Evolutionary conservation across 768 basidiomycete species (phyloP), one percentile per base, ranked within the genome.

Genomic region (Podaxis carcinomalis): DNA sequence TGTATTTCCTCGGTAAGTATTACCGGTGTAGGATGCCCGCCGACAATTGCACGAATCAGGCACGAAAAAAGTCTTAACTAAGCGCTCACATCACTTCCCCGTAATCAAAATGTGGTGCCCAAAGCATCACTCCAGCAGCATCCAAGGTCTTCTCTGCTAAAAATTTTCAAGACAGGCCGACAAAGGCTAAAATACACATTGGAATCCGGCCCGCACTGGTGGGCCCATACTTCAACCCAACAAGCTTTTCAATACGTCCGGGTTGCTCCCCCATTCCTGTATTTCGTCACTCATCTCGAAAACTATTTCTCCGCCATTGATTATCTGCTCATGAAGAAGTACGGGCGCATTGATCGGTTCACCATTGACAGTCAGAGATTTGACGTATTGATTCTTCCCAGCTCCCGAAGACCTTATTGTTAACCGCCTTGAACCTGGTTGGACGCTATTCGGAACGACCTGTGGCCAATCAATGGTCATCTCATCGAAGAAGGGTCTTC

Each of bases 231-330:
- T 23, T 23, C 27, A 27, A 5, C 13, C 51, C 19, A n/a, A 16
- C 5, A 60, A 35, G n/a, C 27, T 46, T 13, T 53, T 28, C 62
- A 73, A 59, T 3, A 73, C 65, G 16, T 58, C 67, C 4, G 55
- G 66, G 37, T 70, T 68, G 55, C 74, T 75, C 5, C 75, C 76
- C 76, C 76, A 76, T 3, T 35, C 61, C 59, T 74, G 66, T 1
- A 73, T 54, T 23, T 68, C 68, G 3, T 75, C 77, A 53, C 80
- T 84, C 89, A 92, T 90, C 65, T 83, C 80, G 65, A 90, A 92
- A 39, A 74, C 75, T 14, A 92, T 70, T 6, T 78, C 70, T 0
- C 82, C 87, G 0, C 89, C 89, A 3, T 72, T 63, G 7, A 72
- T 72, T n/a, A 91, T 80, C 54, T 89, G 77, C n/a, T 78, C 78